Evolutionary conservation across 139 green algal genomes (phyloP).

Genomic region (Coccomyxa sp.): DNA sequence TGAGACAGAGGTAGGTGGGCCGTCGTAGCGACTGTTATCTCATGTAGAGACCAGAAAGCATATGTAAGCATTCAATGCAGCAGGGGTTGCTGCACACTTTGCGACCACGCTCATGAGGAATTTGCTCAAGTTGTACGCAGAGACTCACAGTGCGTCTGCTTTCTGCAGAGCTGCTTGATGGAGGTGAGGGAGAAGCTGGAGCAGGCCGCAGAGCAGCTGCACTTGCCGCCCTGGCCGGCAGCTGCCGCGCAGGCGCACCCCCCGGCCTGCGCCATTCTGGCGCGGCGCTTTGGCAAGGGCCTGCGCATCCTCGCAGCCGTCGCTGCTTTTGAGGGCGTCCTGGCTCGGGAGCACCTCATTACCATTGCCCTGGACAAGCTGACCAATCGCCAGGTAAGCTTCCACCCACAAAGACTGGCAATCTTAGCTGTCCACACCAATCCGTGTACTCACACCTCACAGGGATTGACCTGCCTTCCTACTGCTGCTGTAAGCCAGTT

Average conservation of each 20-base stretch:
- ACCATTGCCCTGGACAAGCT: constrained; percentile 42
- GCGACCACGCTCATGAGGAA: neutral
- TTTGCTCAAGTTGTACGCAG: too few species aligned
- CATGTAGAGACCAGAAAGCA: neutral
- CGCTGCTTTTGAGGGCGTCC: constrained; percentile 46
- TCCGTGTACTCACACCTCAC: neutral
- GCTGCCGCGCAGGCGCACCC: constrained; percentile 31
- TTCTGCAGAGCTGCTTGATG: neutral
- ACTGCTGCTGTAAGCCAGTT: neutral
- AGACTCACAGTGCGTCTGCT: neutral
- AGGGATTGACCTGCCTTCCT: neutral
- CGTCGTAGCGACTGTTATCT: neutral
- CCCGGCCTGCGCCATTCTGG: constrained; percentile 36
- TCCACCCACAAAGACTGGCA: neutral
- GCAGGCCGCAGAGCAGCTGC: constrained; percentile 22
- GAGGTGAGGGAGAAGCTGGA: constrained; percentile 21
- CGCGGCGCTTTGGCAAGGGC: constrained; percentile 50
- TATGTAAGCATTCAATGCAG: neutral
- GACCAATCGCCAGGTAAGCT: constrained; percentile 2
- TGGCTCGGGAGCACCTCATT: constrained; percentile 36
- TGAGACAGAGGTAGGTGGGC: neutral
- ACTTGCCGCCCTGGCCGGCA: constrained; percentile 54
- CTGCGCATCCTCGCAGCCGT: constrained; percentile 46
- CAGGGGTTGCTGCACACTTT: neutral
- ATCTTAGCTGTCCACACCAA: neutral